Evolutionary conservation across 2,329 filamentous ascomycete genomes (phyloP), one percentile per base, ranked within the genome.

Genomic region (Colletotrichum sp.): DNA sequence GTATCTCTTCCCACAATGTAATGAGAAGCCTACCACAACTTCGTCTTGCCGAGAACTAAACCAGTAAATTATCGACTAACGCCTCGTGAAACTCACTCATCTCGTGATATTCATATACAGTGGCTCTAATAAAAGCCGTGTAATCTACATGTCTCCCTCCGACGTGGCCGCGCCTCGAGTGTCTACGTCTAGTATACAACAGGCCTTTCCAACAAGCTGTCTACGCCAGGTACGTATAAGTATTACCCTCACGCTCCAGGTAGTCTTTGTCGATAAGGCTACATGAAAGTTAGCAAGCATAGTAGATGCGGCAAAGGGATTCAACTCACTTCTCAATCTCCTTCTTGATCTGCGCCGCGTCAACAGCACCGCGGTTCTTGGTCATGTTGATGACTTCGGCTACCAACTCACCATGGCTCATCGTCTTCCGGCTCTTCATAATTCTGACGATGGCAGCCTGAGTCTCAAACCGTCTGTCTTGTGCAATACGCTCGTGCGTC

Each of bases 371-470:
- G 70, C 97, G 90, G 79, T 91, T 95, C 87, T 93, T 95, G 3
- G 96, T 99, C 82, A 96, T 93, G 80, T 93, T 94, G 82, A 99
- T 98, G 22, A 98, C 96, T 87, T 98, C 96, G 4, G 94, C 93
- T 25, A 98, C 94, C 30, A 99, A 87, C 83, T 98, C 94, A n/a
- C 92, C 89, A 82, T 98, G 96, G 6, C 91, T 92, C 85, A 98
- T 96, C 10, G 87, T 91, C 91, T 98, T 98, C 78, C 95, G 90
- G 78, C 93, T 94, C 91, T 99, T 99, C 94, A 99, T 96, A 81
- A 99, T 98, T 22, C 97, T 89, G 77, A 99, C 97, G 82, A 99
- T 97, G 1, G 97, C 96, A 1, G 97, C 97, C 84, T 99, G 97
- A 0, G 96, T 98, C 87, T 99, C 97, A 81, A 97, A 98, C 81